These are phyloP conservation scores for Nannochloris sp. DNA, from an alignment of 139 green algal genomes.

Conservation along the genomic window DNA sequence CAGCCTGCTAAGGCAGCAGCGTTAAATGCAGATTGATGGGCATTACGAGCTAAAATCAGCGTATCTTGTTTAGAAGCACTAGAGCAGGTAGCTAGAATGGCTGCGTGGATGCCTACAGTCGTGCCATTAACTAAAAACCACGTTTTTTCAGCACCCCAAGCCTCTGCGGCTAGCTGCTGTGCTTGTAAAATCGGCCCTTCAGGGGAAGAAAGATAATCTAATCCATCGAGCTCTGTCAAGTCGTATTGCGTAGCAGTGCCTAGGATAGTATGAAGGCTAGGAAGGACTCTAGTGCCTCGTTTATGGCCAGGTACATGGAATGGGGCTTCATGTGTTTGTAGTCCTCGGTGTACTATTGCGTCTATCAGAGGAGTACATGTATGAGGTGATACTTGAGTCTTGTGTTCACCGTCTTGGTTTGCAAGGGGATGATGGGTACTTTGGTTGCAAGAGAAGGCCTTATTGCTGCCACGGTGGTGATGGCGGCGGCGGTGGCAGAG, in stretches of 20 bases:
- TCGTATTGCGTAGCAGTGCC: conserved; percentile 40
- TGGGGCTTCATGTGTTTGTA: conserved; percentile 27
- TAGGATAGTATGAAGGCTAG: conserved; percentile 17
- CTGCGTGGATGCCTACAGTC: conserved; percentile 67
- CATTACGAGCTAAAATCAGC: conserved; percentile 77
- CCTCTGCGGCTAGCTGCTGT: conserved; percentile 55
- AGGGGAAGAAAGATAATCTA: conserved; percentile 70
- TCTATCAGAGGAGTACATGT: conserved; percentile 41
- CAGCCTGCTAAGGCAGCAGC: conserved; percentile 60
- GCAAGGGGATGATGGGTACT: too few relatives aligned
- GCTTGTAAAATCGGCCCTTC: conserved; percentile 63
- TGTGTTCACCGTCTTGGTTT: too few relatives aligned
- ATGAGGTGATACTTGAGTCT: neutral
- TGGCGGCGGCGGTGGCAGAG: neutral
- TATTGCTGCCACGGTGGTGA: too few relatives aligned
- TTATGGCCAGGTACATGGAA: conserved; percentile 87
- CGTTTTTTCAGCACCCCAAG: conserved; percentile 67
- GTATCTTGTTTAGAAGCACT: conserved; percentile 25
- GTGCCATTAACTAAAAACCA: conserved; percentile 92
- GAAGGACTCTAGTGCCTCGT: conserved; percentile 10
- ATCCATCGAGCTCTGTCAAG: conserved; percentile 76
- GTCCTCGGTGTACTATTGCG: conserved; percentile 38
- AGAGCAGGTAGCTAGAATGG: conserved; percentile 53
- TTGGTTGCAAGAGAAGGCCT: too few relatives aligned
- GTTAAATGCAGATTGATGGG: conserved; percentile 71